Evolutionary conservation across 2,329 filamentous ascomycete species (phyloP).

Genomic region (Byssothecium circinans): DNA sequence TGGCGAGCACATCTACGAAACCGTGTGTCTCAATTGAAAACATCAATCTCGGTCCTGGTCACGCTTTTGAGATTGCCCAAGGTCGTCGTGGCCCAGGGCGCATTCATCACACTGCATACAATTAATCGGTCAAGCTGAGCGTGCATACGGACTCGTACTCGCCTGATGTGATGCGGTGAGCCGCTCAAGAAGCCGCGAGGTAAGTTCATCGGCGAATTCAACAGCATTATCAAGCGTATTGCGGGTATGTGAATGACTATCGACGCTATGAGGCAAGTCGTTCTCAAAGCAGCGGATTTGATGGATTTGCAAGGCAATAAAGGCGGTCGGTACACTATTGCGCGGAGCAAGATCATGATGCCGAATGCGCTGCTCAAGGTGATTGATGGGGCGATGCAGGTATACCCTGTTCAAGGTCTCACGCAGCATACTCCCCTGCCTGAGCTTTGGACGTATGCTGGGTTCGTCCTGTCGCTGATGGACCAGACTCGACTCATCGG

Average conservation of each 20-base stretch:
- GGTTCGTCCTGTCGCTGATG: constrained; percentile 48
- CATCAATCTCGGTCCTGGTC: constrained; percentile 47
- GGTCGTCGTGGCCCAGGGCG: constrained; percentile 46
- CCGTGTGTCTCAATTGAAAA: constrained; percentile 46
- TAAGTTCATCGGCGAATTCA: constrained; percentile 46
- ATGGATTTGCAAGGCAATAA: constrained; percentile 48
- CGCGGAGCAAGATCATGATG: constrained; percentile 48
- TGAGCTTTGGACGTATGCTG: constrained; percentile 49
- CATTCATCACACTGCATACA: constrained; percentile 50
- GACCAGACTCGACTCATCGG: constrained; percentile 46
- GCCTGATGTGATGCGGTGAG: constrained; percentile 43
- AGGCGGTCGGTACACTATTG: constrained; percentile 46
- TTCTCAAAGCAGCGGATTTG: constrained; percentile 47
- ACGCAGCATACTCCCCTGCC: constrained; percentile 48
- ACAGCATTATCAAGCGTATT: constrained; percentile 47
- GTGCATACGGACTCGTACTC: constrained; percentile 46
- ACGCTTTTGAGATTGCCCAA: constrained; percentile 49
- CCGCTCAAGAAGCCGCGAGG: constrained; percentile 44
- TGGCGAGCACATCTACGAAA: constrained; percentile 47
- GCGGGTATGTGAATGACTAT: constrained; percentile 48
- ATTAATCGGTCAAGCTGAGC: constrained; percentile 48
- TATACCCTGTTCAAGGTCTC: constrained; percentile 47
- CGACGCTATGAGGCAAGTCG: constrained; percentile 45
- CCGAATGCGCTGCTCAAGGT: constrained; percentile 45
- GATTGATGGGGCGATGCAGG: constrained; percentile 49